Percentiles rank a stretch among this genome's conserved stretches.
Conservation (phyloP, 768 basidiomycete species). For the Sarcodon sp. region DNA sequence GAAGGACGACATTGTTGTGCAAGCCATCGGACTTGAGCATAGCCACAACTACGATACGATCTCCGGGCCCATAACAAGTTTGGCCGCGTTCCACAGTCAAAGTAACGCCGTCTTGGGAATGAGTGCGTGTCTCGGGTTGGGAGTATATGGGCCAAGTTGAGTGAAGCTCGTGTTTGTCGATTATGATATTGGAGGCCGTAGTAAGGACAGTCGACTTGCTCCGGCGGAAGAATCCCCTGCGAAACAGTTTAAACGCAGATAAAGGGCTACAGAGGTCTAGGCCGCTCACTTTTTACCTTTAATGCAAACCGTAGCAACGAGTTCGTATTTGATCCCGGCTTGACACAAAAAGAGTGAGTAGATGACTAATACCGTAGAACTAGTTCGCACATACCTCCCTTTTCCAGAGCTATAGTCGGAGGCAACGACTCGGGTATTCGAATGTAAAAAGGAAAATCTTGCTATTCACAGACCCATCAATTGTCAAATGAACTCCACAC, state of each 20-base stretch:
- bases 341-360: neutral
- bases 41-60: slow-evolving; percentile 61
- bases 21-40: slow-evolving; percentile 60
- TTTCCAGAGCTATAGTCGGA: slow-evolving; percentile 71
- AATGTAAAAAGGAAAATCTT: slow-evolving; percentile 83
- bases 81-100: slow-evolving; percentile 65
- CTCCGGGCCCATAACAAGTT: slow-evolving; percentile 80
- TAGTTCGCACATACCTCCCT: slow-evolving; percentile 35
- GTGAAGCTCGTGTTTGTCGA: slow-evolving; percentile 91
- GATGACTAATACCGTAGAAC: neutral
- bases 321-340: slow-evolving; percentile 85
- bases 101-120: slow-evolving; percentile 53
- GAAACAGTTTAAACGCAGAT: slow-evolving; percentile 1
- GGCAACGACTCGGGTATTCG: slow-evolving; percentile 90
- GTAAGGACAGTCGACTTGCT: slow-evolving; percentile 59
- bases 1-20: slow-evolving; percentile 50
- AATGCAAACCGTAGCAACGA: slow-evolving; percentile 76
- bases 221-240: slow-evolving; percentile 71
- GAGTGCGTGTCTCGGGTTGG: slow-evolving; percentile 60
- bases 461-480: slow-evolving; percentile 25
- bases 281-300: slow-evolving; percentile 68
- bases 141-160: slow-evolving; percentile 88
- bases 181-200: slow-evolving; percentile 59
- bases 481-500: neutral
- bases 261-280: neutral